These are phyloP conservation scores for Neurospora sp. DNA, from an alignment of 495 filamentous ascomycete genomes.

Conservation along the genomic window DNA sequence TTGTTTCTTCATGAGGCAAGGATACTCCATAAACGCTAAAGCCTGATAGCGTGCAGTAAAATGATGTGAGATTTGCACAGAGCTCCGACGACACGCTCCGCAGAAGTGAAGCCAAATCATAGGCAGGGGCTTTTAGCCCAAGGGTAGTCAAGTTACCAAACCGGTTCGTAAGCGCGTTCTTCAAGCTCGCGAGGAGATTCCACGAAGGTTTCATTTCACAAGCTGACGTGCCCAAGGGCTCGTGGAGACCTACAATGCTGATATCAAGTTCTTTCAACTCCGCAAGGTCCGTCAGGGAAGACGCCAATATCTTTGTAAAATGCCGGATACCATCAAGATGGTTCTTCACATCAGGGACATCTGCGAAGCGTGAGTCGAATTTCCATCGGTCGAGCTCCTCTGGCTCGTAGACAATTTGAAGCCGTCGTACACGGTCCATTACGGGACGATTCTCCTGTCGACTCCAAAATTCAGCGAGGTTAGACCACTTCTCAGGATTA, in stretches of 20 bases:
- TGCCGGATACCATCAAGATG: not conserved
- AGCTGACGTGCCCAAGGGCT: not conserved
- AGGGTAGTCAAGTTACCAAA: not conserved
- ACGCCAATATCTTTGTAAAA: not conserved
- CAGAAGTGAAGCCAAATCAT: not conserved
- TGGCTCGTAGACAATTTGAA: not conserved
- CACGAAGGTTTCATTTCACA: not conserved
- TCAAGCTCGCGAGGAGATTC: not conserved
- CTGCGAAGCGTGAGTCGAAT: not conserved
- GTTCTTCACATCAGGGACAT: not conserved
- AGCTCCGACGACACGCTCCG: not conserved
- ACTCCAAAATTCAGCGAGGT: not conserved
- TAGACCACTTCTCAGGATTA: not conserved
- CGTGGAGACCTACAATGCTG: not conserved
- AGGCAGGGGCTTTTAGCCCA: not conserved
- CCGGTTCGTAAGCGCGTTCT: not conserved
- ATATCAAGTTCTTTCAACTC: not conserved
- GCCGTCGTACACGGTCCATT: not conserved
- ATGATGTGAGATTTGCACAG: not conserved
- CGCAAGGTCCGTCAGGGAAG: not conserved
- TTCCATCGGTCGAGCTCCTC: not conserved
- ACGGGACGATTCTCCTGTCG: not conserved
- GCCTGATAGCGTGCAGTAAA: not conserved
- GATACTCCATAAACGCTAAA: fast-evolving
- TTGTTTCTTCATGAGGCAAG: not conserved